phyloP scores from a whole-genome alignment of 345 rosid genomes.

The Pistacia integerrima region DNA sequence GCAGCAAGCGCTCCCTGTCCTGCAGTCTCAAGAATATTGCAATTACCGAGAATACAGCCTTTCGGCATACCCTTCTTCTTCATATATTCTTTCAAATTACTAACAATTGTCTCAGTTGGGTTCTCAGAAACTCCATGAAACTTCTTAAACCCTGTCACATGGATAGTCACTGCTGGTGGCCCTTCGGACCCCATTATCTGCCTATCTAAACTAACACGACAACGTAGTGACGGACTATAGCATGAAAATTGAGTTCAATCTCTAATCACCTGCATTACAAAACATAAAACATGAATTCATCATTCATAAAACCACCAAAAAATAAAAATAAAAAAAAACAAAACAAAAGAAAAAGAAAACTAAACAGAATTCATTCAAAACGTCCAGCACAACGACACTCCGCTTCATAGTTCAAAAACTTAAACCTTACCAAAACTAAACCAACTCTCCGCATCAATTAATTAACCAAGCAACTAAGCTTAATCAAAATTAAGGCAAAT shows the following conservation, averaged over 20 bases:
- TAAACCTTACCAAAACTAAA: not conserved
- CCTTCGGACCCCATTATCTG: conserved; percentile 92
- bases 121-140: conserved; percentile 98
- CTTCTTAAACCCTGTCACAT: conserved; percentile 94
- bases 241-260: conserved; percentile 18
- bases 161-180: conserved; percentile 71
- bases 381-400: not conserved
- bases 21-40: conserved; percentile 85
- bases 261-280: conserved; percentile 25
- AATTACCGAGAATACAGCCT: conserved; percentile 75
- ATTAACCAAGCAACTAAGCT: not conserved
- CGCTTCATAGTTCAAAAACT: not conserved
- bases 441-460: not conserved
- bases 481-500: not conserved
- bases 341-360: not conserved
- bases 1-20: conserved; percentile 73
- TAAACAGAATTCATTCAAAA: not conserved
- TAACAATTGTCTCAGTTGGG: conserved; percentile 83
- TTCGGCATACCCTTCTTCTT: conserved; percentile 69
- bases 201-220: not conserved
- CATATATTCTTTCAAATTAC: conserved; percentile 66
- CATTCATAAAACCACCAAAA: conserved; percentile 10
- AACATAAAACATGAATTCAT: conserved; percentile 19
- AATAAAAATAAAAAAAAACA: no score
- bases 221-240: not conserved